Evolutionary conservation across 140 eudicot species (phyloP).

Genomic region (Cichorium intybus): DNA sequence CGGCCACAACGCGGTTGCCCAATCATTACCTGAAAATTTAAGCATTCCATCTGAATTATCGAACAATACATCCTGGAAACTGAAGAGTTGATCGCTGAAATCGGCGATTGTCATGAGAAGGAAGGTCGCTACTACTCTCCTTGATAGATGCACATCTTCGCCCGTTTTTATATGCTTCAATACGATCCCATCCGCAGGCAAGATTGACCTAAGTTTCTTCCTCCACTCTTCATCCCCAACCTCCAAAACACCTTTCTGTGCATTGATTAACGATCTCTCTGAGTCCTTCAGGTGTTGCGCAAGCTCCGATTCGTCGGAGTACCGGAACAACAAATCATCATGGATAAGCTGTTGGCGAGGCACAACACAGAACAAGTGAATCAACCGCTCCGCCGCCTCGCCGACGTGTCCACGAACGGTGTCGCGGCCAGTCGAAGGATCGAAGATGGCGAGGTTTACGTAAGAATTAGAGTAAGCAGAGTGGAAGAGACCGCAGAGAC

Average conservation of each 20-base stretch:
- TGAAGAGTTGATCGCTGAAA: constrained; percentile 82
- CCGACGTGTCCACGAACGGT: constrained; percentile 67
- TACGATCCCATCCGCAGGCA: constrained; percentile 56
- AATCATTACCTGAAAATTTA: constrained; percentile 52
- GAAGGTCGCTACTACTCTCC: constrained; percentile 70
- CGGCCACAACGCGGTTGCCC: constrained; percentile 56
- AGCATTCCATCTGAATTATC: constrained; percentile 63
- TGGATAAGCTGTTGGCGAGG: constrained; percentile 75
- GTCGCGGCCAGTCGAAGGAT: constrained; percentile 73
- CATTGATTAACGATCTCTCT: constrained; percentile 37
- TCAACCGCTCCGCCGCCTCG: constrained; percentile 61
- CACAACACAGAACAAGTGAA: constrained; percentile 78
- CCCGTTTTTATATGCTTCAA: constrained; percentile 86
- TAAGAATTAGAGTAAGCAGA: constrained; percentile 92
- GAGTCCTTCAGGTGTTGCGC: constrained; percentile 52
- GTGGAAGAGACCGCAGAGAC: constrained; percentile 88
- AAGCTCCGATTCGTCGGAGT: constrained; percentile 51
- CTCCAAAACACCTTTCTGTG: constrained; percentile 25
- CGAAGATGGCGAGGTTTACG: constrained; percentile 90
- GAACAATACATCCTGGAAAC: constrained; percentile 75
- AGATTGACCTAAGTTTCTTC: constrained; percentile 50
- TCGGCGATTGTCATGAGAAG: constrained; percentile 87
- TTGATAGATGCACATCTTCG: constrained; percentile 55
- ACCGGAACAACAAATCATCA: constrained; percentile 57
- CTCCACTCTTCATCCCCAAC: constrained; percentile 48